Conservation (phyloP, 2,329 filamentous ascomycete species). For the Phoma sp. region DNA sequence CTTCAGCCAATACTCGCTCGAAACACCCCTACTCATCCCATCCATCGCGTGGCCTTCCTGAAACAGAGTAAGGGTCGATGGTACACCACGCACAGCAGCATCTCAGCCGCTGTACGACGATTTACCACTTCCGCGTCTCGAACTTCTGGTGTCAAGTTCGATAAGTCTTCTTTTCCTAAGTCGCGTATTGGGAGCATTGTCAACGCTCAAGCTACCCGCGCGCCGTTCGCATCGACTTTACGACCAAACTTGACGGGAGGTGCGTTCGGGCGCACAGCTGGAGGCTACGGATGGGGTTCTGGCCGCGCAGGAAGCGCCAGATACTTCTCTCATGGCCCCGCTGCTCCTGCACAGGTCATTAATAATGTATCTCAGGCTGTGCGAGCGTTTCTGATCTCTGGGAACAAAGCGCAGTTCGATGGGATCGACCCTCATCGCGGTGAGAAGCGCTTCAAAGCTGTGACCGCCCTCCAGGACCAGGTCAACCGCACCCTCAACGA, state of each 20-base stretch:
- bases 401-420: slow-evolving; percentile 86
- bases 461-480: slow-evolving; percentile 77
- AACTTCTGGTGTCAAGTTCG: slow-evolving; percentile 51
- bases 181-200: slow-evolving; percentile 64
- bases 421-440: slow-evolving; percentile 72
- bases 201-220: slow-evolving; percentile 70
- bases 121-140: slow-evolving; percentile 58
- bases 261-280: slow-evolving; percentile 80
- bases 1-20: slow-evolving; percentile 67
- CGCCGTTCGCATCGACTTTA: slow-evolving; percentile 86
- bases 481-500: slow-evolving; percentile 70
- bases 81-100: slow-evolving; percentile 63
- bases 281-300: slow-evolving; percentile 82
- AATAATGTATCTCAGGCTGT: slow-evolving; percentile 95
- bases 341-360: slow-evolving; percentile 85
- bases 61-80: slow-evolving; percentile 68
- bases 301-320: slow-evolving; percentile 73
- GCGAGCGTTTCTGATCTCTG: slow-evolving; percentile 89
- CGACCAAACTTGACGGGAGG: slow-evolving; percentile 92
- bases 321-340: slow-evolving; percentile 89
- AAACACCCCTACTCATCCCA: slow-evolving; percentile 62
- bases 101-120: slow-evolving; percentile 54
- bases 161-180: slow-evolving; percentile 60
- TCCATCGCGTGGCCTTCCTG: slow-evolving; percentile 66
- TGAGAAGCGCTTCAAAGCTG: slow-evolving; percentile 77